Base-by-base conservation (phyloP, 1,284 basidiomycete genomes). In the Boletus hoseneyae region DNA sequence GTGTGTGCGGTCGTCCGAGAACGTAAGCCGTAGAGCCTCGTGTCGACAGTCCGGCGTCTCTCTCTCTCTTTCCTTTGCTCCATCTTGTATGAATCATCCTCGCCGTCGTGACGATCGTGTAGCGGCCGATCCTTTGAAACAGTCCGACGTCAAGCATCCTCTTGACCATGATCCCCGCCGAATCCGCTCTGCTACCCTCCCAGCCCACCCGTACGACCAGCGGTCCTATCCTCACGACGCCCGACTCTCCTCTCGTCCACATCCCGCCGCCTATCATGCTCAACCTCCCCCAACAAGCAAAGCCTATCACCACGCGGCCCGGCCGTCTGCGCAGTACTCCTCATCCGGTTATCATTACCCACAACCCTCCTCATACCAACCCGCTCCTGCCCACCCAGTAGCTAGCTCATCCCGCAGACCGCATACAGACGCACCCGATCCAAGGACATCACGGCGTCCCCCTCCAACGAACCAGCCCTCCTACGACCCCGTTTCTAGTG, bases 21-120 rank as follows among this genome's bases (percentile, higher is more conserved):
- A 25, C 23, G 23, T 25, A 25, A 25, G 29, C 29, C 16, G 16
- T 16, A 16, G 16, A 16, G 76, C 77, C 77, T 78, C 77, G 77
- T 78, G 76, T 78, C 69, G 67, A 67, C 68, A 59, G 68, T 61
- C 58, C 63, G 61, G 61, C 58, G 46, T 41, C 42, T 53, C 49
- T 47, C 55, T 27, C 33, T 53, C 29, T 30, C 44, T 45, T 42
- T 56, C 51, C 36, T 39, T 43, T 48, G 39, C 48, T 47, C 58
- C 64, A 52, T 53, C 54, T 36, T 69, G 65, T 51, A 69, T 69
- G 68, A 57, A 41, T 47, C 62, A 50, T 23, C 29, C 54, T n/a
- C 57, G 60, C 42, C 58, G 66, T 10, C 65, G 67, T 19, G 68
- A 66, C 52, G 63, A 68, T 55, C 66, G 63, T 51, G 1, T 50